Base-by-base conservation (phyloP, 306 rosid genomes). In the Cucurbita pepo region DNA sequence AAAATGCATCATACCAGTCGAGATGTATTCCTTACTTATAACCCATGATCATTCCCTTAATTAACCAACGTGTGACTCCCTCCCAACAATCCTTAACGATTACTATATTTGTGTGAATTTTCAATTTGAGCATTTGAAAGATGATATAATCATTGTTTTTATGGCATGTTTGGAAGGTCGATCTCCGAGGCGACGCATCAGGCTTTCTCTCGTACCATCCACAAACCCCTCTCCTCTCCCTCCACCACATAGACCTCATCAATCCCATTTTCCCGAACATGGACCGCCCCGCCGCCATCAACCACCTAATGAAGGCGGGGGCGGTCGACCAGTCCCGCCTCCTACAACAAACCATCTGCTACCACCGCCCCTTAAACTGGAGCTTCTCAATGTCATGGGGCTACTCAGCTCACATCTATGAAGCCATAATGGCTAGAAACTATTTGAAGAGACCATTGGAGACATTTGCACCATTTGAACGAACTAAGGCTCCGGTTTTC, bases 361-460 rank as follows among this genome's bases (percentile, higher is more conserved):
- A 87, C 73, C 81, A 84, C 65, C 77, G 74, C 9, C 77, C 82
- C 8, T 82, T 36, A 69, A 80, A 77, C 10, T 87, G 91, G 91
- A 74, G 81, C 2, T 38, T 87, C 73, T 87, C 91, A 0, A 19
- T 84, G 40, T 77, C 91, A 12, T 82, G 87, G 88, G 88, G 91
- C 5, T 87, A 87, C 59, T 84, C 91, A 1, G 74, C 78, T 13
- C 83, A 84, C 15, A 76, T 84, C 11, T 84, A 84, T 1, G 88
- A 87, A 60, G 54, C 44, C 15, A 65, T 84, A 4, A 22, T 84
- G 74, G 78, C 88, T 1, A 73, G 79, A 0, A 80, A 72, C 56
- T 69, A 74, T 57, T 66, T 87, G 2, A 61, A 67, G 54, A 80
- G 72, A 36, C 91, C 88, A 4, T 38, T 86, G 2, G 88, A 86